Conservation (phyloP, 768 basidiomycete genomes). For the Daedalea quercina region DNA sequence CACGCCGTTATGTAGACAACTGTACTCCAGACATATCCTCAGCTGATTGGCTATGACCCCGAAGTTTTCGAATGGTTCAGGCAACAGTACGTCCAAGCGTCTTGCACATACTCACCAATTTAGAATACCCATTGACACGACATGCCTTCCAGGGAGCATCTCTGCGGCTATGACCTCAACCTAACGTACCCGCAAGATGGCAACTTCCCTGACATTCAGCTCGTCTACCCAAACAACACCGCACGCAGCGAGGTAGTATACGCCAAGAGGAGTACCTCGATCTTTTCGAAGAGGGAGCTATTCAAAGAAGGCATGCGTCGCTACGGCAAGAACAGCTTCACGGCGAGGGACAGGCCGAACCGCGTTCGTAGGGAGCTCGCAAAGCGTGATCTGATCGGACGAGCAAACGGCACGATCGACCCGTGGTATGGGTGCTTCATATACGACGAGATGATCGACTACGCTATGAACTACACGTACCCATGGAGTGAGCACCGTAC, state of each 20-base stretch:
- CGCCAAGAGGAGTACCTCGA: not conserved
- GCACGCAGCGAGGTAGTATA: slow-evolving; percentile 7
- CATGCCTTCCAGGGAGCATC: slow-evolving; percentile 33
- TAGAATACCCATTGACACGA: no score
- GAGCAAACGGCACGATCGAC: slow-evolving; percentile 44
- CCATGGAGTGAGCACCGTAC: slow-evolving; percentile 39
- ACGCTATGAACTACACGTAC: slow-evolving; percentile 64
- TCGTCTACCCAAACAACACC: slow-evolving; percentile 5
- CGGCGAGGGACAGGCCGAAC: not conserved
- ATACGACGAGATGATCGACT: slow-evolving; percentile 61
- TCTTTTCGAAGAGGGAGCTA: not conserved
- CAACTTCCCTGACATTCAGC: slow-evolving; percentile 34
- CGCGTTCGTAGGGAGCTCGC: not conserved
- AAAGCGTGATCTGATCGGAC: slow-evolving; percentile 38
- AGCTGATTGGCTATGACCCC: slow-evolving; percentile 66
- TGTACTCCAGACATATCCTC: slow-evolving; percentile 67
- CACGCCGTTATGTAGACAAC: slow-evolving; percentile 30
- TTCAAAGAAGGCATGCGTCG: not conserved
- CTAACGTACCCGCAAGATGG: slow-evolving; percentile 62
- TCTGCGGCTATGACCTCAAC: slow-evolving; percentile 63
- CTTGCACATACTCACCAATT: not conserved
- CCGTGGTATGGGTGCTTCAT: slow-evolving; percentile 44
- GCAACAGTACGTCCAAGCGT: slow-evolving; percentile 43
- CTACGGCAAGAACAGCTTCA: not conserved
- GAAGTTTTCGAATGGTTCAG: slow-evolving; percentile 63